These are phyloP conservation scores for Phaeosphaeriaceae sp. DNA, from an alignment of 2,329 filamentous ascomycete species.

Conservation along the genomic window DNA sequence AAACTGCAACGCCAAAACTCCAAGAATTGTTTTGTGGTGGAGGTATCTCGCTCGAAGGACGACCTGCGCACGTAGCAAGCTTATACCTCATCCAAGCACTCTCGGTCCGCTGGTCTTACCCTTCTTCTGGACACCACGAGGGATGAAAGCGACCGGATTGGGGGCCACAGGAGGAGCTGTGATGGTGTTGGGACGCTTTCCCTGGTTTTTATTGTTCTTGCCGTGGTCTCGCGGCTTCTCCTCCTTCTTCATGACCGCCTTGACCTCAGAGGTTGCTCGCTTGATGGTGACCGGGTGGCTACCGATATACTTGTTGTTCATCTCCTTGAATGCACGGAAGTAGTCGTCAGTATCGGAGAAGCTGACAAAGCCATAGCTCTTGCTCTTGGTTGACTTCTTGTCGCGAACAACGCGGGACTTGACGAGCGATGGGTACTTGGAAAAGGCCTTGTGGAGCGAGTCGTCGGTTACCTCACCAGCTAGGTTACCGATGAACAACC, in stretches of 20 bases:
- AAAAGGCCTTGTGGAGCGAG: constrained; percentile 90
- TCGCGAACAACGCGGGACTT: constrained; percentile 94
- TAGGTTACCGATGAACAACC: constrained; percentile 94
- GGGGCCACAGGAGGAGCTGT: constrained; percentile 20
- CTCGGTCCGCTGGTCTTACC: constrained; percentile 36
- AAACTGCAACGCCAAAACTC: not conserved
- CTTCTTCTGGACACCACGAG: constrained; percentile 41
- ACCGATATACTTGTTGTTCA: constrained; percentile 99
- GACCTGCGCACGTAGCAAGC: not conserved
- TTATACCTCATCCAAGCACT: constrained; percentile 26
- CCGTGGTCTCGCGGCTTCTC: constrained; percentile 43
- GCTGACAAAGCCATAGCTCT: constrained; percentile 95
- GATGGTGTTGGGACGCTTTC: constrained; percentile 14
- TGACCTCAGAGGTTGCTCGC: constrained; percentile 91
- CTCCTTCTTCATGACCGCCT: constrained; percentile 68
- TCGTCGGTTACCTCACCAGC: constrained; percentile 98
- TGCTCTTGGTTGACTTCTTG: constrained; percentile 94
- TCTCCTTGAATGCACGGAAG: constrained; percentile 94
- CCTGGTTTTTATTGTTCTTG: constrained; percentile 49
- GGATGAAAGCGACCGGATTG: constrained; percentile 31
- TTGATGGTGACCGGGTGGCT: constrained; percentile 90
- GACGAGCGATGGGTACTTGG: constrained; percentile 83
- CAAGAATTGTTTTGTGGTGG: not conserved
- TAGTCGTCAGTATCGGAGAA: constrained; percentile 96
- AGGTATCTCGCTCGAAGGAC: not conserved